Conservation (phyloP, 495 filamentous ascomycete genomes). For the Cudoniella acicularis region DNA sequence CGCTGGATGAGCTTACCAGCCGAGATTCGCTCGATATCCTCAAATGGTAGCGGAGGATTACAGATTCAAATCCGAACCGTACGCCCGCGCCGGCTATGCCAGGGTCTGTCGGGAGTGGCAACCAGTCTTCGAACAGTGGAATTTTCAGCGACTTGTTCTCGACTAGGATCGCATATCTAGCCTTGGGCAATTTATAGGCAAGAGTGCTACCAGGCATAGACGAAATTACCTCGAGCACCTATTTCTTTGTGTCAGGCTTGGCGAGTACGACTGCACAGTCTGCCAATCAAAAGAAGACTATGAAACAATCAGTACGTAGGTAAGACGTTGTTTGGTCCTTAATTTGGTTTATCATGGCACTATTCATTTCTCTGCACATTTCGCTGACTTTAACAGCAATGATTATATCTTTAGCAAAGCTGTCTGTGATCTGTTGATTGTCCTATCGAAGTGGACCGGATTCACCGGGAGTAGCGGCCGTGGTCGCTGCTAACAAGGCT, state of each 20-base stretch:
- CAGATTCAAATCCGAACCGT: slow-evolving; percentile 21
- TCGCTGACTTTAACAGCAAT: slow-evolving; percentile 22
- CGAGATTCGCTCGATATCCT: slow-evolving; percentile 25
- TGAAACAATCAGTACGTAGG: slow-evolving; percentile 19
- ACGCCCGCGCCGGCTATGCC: slow-evolving; percentile 20
- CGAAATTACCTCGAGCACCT: slow-evolving; percentile 20
- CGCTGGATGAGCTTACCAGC: slow-evolving; percentile 18
- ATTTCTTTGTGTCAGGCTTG: slow-evolving; percentile 22
- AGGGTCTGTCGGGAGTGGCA: slow-evolving; percentile 27
- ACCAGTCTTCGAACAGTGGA: slow-evolving; percentile 23
- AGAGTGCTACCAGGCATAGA: slow-evolving; percentile 14
- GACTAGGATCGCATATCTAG: slow-evolving; percentile 22
- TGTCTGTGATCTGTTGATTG: slow-evolving; percentile 21
- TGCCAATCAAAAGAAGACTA: slow-evolving; percentile 23
- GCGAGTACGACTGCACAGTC: slow-evolving; percentile 24
- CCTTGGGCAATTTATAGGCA: slow-evolving; percentile 19
- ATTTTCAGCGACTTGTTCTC: slow-evolving; percentile 25
- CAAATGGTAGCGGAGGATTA: slow-evolving; percentile 24
- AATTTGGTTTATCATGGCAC: slow-evolving; percentile 15
- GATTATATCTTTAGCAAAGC: slow-evolving; percentile 21
- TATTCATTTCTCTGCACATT: too few species aligned
- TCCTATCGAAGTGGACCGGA: slow-evolving; percentile 21
- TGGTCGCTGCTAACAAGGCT: slow-evolving; percentile 12
- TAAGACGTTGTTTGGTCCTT: slow-evolving; percentile 20
- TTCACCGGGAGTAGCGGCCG: too few species aligned